These are phyloP conservation scores for Bretschneidera sinensis DNA, from an alignment of 345 rosid species.

Conservation along the genomic window DNA sequence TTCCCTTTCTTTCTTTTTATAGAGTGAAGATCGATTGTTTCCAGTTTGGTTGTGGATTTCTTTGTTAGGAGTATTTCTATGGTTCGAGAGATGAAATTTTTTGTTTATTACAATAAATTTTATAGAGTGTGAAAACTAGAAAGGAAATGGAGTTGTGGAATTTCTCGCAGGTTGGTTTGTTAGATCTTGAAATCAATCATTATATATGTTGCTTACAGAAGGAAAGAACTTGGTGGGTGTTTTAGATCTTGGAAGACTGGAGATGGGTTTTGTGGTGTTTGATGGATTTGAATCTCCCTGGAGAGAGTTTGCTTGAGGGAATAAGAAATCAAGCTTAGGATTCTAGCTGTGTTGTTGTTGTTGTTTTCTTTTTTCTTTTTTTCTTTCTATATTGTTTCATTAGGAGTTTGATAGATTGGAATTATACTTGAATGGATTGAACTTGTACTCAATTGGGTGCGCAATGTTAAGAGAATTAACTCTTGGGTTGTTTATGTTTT, in stretches of 20 bases:
- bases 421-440: constrained; percentile 20
- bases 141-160: constrained; percentile 9
- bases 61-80: background rate
- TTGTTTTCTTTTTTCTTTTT: background rate
- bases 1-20: background rate
- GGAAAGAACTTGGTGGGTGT: constrained; percentile 5
- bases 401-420: background rate
- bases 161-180: constrained; percentile 6
- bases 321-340: background rate
- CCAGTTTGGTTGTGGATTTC: background rate
- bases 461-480: constrained; percentile 67
- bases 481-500: constrained; percentile 45
- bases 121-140: background rate
- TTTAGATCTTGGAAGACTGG: constrained; percentile 19
- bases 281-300: background rate
- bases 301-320: background rate
- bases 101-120: background rate
- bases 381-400: background rate
- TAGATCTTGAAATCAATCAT: constrained; percentile 28
- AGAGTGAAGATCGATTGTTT: background rate
- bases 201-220: no score
- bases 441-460: constrained; percentile 16
- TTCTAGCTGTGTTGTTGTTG: no score
- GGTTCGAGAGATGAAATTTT: background rate
- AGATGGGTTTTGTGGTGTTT: background rate